Conservation (phyloP, 2,329 filamentous ascomycete genomes). For the Xylaria sp. region DNA sequence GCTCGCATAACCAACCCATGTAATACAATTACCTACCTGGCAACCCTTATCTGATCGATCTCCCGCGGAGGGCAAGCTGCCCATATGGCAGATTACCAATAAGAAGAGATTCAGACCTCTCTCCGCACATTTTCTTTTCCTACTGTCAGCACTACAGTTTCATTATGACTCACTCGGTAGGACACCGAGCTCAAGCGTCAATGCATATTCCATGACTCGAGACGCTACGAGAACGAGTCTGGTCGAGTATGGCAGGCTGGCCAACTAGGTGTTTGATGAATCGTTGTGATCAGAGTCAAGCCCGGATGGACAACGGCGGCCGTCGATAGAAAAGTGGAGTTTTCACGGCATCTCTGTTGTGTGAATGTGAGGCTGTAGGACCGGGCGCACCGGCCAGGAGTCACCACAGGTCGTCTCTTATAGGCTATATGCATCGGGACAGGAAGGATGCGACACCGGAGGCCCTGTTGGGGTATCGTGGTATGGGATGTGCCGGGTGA, state of each 20-base stretch:
- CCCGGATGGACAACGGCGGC: neutral
- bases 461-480: constrained; percentile 1
- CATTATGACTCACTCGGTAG: neutral
- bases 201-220: neutral
- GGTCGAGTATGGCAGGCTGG: neutral
- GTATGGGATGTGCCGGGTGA: neutral
- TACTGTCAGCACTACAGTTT: neutral
- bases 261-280: neutral
- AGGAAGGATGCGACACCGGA: neutral
- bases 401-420: neutral
- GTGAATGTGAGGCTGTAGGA: neutral
- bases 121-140: neutral
- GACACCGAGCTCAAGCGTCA: neutral
- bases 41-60: neutral
- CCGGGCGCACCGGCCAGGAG: constrained; percentile 8
- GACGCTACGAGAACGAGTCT: neutral
- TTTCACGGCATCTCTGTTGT: neutral
- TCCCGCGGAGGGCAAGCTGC: neutral
- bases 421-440: constrained; percentile 12
- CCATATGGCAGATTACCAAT: neutral
- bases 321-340: constrained; percentile 6
- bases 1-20: neutral
- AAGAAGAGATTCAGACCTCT: neutral
- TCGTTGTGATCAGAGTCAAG: neutral
- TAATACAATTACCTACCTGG: neutral